phyloP scores from a whole-genome alignment of 345 rosid genomes.

The Erysimum cheiranthoides region DNA sequence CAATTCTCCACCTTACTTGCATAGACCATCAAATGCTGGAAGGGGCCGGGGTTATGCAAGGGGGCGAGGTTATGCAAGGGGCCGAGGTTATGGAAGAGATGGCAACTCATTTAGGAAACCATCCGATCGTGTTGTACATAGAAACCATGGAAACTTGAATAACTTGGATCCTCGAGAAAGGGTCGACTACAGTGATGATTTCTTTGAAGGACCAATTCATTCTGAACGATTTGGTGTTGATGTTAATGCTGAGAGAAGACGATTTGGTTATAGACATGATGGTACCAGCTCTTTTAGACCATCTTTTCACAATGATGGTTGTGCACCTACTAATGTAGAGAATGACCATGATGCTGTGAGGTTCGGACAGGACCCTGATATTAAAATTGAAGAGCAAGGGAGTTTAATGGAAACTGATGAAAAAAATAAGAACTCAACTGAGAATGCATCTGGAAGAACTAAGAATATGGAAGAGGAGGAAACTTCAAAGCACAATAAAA shows the following conservation, averaged over 20 bases:
- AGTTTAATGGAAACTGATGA: constrained; percentile 68
- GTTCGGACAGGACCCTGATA: constrained; percentile 54
- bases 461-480: constrained; percentile 66
- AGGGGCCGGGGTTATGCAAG: constrained; percentile 65
- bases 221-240: constrained; percentile 69
- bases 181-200: constrained; percentile 54
- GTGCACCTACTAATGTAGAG: constrained; percentile 53
- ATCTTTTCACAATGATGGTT: constrained; percentile 55
- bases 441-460: constrained; percentile 61
- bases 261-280: constrained; percentile 68
- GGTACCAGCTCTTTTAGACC: constrained; percentile 70
- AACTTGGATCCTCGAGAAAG: constrained; percentile 68
- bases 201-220: constrained; percentile 60
- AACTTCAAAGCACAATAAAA: constrained; percentile 58
- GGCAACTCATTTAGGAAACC: constrained; percentile 63
- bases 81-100: constrained; percentile 64
- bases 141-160: constrained; percentile 65
- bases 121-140: constrained; percentile 58
- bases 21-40: constrained; percentile 61
- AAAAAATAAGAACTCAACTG: constrained; percentile 59
- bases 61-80: constrained; percentile 43
- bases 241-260: constrained; percentile 66
- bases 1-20: constrained; percentile 64
- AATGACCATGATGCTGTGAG: constrained; percentile 64
- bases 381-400: constrained; percentile 57